Evolutionary conservation across 2,329 filamentous ascomycete genomes (phyloP).

Genomic region (Sphaerulina vaccinii): DNA sequence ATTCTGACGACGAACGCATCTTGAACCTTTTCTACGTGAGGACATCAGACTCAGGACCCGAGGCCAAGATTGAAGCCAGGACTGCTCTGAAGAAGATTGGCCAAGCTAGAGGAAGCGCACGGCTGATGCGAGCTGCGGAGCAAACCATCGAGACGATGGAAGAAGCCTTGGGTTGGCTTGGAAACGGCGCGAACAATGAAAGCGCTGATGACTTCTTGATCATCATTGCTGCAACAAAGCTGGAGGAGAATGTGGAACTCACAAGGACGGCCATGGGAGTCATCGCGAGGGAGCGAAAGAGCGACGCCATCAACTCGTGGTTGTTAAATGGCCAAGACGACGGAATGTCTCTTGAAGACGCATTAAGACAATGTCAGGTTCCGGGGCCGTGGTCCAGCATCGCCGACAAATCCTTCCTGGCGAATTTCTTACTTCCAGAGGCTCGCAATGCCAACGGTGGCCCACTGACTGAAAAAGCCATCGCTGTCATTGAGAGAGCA

Average conservation of each 20-base stretch:
- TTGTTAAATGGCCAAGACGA: slow-evolving; percentile 53
- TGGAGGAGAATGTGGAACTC: slow-evolving; percentile 51
- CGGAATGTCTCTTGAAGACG: slow-evolving; percentile 56
- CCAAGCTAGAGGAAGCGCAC: slow-evolving; percentile 55
- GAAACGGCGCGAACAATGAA: slow-evolving; percentile 44
- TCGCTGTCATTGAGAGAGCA: slow-evolving; percentile 33
- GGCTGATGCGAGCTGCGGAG: slow-evolving; percentile 58
- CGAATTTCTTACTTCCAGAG: slow-evolving; percentile 25
- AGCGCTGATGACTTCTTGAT: slow-evolving; percentile 58
- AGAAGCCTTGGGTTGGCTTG: slow-evolving; percentile 63
- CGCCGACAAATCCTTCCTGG: slow-evolving; percentile 24
- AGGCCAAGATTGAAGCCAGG: slow-evolving; percentile 57
- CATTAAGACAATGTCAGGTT: slow-evolving; percentile 48
- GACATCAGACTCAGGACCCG: slow-evolving; percentile 54
- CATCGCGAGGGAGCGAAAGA: slow-evolving; percentile 60
- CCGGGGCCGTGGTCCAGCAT: slow-evolving; percentile 27
- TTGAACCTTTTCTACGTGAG: slow-evolving; percentile 61
- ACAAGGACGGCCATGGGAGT: slow-evolving; percentile 57
- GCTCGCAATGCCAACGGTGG: slow-evolving; percentile 32
- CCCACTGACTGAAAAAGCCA: slow-evolving; percentile 36
- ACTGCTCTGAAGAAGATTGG: slow-evolving; percentile 61
- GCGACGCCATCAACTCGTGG: slow-evolving; percentile 53
- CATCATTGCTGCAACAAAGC: slow-evolving; percentile 58
- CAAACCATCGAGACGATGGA: slow-evolving; percentile 60
- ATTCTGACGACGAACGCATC: slow-evolving; percentile 59